phyloP scores from a whole-genome alignment of 257 asterid genomes.

The Avicennia marina region DNA sequence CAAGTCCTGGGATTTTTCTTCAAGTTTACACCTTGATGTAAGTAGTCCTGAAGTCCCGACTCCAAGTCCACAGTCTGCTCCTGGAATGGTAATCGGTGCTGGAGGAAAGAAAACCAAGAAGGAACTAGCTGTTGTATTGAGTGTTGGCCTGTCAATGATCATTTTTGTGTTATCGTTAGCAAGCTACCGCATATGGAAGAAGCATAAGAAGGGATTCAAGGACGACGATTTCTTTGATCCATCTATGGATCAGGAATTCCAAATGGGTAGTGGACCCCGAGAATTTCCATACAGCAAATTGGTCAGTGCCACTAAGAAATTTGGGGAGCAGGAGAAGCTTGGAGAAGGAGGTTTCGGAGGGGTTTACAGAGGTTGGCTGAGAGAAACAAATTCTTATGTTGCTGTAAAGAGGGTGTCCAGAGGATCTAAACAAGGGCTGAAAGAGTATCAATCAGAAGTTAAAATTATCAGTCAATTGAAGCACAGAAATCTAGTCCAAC shows the following conservation, averaged over 20 bases:
- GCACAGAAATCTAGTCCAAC: too few species aligned
- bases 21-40: conserved; percentile 4
- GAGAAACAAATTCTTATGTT: too few species aligned
- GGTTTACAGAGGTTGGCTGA: too few species aligned
- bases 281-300: conserved; percentile 18
- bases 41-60: too few species aligned
- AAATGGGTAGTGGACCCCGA: conserved; percentile 16
- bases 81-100: not conserved
- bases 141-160: conserved; percentile 10
- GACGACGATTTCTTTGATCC: too few species aligned
- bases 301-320: conserved; percentile 10
- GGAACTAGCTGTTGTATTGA: conserved; percentile 12
- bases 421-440: too few species aligned
- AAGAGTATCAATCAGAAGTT: too few species aligned
- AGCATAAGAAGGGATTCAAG: not conserved
- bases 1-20: conserved; percentile 23
- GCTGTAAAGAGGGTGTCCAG: too few species aligned
- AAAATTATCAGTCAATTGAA: too few species aligned
- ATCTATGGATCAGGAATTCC: conserved; percentile 26
- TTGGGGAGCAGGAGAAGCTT: too few species aligned
- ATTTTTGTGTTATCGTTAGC: not conserved
- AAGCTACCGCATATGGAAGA: conserved; percentile 7
- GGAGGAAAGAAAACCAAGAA: not conserved
- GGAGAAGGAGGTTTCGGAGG: too few species aligned
- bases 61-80: too few species aligned